phyloP scores from a whole-genome alignment of 2,329 filamentous ascomycete species.

The Cladosporium velox region DNA sequence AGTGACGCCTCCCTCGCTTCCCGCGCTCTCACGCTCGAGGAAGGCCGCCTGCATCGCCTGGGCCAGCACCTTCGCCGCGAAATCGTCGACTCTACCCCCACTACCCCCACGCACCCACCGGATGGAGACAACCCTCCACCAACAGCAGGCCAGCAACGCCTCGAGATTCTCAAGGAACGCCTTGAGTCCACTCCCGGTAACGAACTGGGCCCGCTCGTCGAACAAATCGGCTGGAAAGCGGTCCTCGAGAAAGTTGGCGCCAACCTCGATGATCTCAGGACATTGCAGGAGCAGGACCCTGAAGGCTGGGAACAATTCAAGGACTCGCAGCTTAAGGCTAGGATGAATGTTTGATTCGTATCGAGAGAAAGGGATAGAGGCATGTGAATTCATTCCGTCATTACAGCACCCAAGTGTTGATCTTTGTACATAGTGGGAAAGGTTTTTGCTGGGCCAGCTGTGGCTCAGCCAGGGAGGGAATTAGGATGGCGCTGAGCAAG shows the following conservation, averaged over 20 bases:
- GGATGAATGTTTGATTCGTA: slow-evolving; percentile 29
- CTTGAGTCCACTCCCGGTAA: slow-evolving; percentile 58
- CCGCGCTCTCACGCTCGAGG: slow-evolving; percentile 65
- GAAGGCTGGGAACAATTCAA: slow-evolving; percentile 39
- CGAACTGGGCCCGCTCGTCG: slow-evolving; percentile 64
- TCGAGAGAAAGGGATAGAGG: background rate
- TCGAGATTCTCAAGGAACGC: slow-evolving; percentile 38
- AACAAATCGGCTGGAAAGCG: slow-evolving; percentile 58
- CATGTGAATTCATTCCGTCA: background rate
- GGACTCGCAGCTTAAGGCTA: slow-evolving; percentile 40
- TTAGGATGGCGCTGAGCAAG: background rate
- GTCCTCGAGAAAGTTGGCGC: slow-evolving; percentile 64
- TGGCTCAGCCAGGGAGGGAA: background rate
- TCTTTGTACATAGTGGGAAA: background rate
- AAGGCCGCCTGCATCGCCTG: slow-evolving; percentile 69
- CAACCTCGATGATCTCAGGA: slow-evolving; percentile 67
- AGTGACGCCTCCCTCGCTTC: slow-evolving; percentile 69
- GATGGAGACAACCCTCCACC: slow-evolving; percentile 20
- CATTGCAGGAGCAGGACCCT: slow-evolving; percentile 52
- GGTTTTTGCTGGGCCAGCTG: background rate
- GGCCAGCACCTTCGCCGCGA: slow-evolving; percentile 67
- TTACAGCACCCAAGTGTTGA: background rate
- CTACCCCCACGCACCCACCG: slow-evolving; percentile 16
- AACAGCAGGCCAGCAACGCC: slow-evolving; percentile 15
- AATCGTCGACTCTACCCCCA: slow-evolving; percentile 54